Base-by-base conservation (phyloP, 2,329 filamentous ascomycete species). In the Volutella citrinella region DNA sequence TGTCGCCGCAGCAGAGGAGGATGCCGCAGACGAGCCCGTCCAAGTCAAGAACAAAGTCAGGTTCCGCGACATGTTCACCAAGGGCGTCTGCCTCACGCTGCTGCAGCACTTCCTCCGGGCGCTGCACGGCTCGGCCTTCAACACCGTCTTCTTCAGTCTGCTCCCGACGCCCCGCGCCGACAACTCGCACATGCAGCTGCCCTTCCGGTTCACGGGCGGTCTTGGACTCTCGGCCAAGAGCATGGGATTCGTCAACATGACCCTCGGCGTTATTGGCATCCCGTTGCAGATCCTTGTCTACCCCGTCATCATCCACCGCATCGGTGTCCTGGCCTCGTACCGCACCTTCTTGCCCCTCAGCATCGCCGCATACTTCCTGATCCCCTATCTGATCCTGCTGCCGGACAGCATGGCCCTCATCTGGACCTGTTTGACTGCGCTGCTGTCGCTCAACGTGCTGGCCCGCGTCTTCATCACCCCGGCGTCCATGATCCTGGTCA, bases 401-500 rank as follows among this genome's bases (percentile, higher is more conserved):
- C 43, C 46, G 3, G 33, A 34, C n/a, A 30, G 43, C 9, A 17
- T 30, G 9, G 30, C 16, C 2, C 26, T 48, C 4, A 18, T 52
- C 5, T 51, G 49, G 49, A 40, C 37, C 2, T 51, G 42, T 16
- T 27, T 45, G 10, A 18, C 9, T 9, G 5, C 11, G 2, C 15
- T 16, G 16, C 32, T 54, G 5, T 24, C 34, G 5, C 17, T 50
- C 32, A 43, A 52, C 4, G 43, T 54, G 15, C 22, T 52, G 16
- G 42, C 50, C 9, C 29, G 50, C 10, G 44, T 41, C 4, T 54
- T 54, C 30, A 42, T 51, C 20, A 47, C 31, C 15, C 51, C 49
- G 13, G 51, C 50, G 9, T 46, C 51, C 2, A 43, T 53, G 8
- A 44, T 55, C 35, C 24, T 54, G 16, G 47, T 54, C 22, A 53